Evolutionary conservation across 768 basidiomycete genomes (phyloP), one percentile per base, ranked within the genome.

Genomic region (Trametes villosa): DNA sequence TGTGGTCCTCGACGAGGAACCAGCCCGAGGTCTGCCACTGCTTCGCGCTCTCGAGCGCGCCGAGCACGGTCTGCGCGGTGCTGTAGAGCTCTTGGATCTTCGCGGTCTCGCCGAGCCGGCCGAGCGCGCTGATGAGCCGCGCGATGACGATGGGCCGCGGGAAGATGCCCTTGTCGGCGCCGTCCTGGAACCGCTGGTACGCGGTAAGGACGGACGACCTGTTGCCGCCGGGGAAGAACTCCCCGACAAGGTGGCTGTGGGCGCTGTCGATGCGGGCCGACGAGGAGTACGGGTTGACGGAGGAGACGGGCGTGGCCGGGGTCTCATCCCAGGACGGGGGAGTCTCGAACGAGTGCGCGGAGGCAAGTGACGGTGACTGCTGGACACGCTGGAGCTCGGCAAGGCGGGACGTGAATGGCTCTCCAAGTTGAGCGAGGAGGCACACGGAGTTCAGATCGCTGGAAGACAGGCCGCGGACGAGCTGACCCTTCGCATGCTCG

Each of bases 1-100:
- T 98, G 59, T 83, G 79, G 72, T 96, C 89, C 72, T 98, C 96
- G 42, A 98, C 76, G 27, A 74, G 67, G 70, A 86, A 83, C 95
- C 96, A 98, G 1, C 80, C 79, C 22, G 72, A 66, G 15, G 80
- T 72, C 67, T 88, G 89, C 67, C 75, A 73, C 0, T 77, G 72
- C 65, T 82, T 79, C 67, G 76, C 70, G 33, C 71, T 53, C 65
- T 80, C 76, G 34, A 86, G 63, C 0, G 78, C 70, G 4, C 77
- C 68, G 22, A 96, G 71, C 1, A 89, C 75, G 13, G 70, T 69
- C 73, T 96, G 93, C 9, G 88, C 87, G 26, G 83, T 76, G 20
- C 78, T 75, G 74, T 98, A 97, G 20, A 89, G 73, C 45, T 83
- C 79, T 20, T 79, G 78, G 9, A 91, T 85, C 67, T 87, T 85